Conservation (phyloP, 257 asterid species). For the Nemophila menziesii region DNA sequence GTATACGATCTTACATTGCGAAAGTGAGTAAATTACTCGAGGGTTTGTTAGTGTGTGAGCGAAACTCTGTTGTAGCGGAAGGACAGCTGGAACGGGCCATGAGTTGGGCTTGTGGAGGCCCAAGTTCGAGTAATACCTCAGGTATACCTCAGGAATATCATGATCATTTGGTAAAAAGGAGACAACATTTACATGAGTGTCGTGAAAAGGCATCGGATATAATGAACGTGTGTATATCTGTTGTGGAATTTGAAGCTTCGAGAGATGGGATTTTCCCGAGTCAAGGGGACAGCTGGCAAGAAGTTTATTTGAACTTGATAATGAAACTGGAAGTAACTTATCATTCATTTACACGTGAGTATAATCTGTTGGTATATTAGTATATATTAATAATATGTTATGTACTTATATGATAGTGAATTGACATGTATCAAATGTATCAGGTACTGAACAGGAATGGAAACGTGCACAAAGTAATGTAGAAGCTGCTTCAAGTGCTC, state of each 20-base stretch:
- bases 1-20: slow-evolving; percentile 55
- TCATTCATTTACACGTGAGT: slow-evolving; percentile 81
- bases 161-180: slow-evolving; percentile 63
- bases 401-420: not conserved
- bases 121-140: slow-evolving; percentile 48
- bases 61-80: slow-evolving; percentile 70
- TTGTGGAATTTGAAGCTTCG: slow-evolving; percentile 88
- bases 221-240: slow-evolving; percentile 69
- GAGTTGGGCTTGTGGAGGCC: slow-evolving; percentile 99
- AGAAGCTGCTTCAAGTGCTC: slow-evolving; percentile 88
- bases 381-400: slow-evolving; percentile 3
- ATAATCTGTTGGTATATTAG: slow-evolving; percentile 13
- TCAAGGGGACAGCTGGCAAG: slow-evolving; percentile 71
- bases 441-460: slow-evolving; percentile 98
- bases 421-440: slow-evolving; percentile 10
- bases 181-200: slow-evolving; percentile 57
- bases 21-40: slow-evolving; percentile 68
- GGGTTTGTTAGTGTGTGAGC: slow-evolving; percentile 71
- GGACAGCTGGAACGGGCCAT: slow-evolving; percentile 99
- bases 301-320: slow-evolving; percentile 56
- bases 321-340: slow-evolving; percentile 60
- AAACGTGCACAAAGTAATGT: slow-evolving; percentile 71
- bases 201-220: slow-evolving; percentile 73
- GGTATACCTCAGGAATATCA: slow-evolving; percentile 88
- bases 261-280: slow-evolving; percentile 67